These are phyloP conservation scores for Paramyrothecium roridum DNA, from an alignment of 2,329 filamentous ascomycete genomes.

Conservation along the genomic window DNA sequence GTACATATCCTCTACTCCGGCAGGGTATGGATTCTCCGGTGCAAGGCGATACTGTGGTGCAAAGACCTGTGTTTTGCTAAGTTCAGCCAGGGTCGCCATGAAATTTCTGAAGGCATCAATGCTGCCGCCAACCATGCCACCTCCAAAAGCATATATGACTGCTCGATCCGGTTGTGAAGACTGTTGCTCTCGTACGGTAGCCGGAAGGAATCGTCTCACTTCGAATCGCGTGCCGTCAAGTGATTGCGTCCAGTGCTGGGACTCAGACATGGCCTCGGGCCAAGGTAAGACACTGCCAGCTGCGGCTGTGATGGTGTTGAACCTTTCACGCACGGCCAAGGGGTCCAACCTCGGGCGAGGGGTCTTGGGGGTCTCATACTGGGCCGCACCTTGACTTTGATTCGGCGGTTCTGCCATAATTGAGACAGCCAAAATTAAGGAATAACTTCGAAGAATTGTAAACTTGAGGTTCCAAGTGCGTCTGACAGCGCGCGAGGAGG, in stretches of 20 bases:
- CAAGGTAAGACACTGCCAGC: background rate
- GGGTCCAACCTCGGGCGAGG: background rate
- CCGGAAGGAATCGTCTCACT: background rate
- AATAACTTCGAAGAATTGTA: no score
- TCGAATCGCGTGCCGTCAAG: background rate
- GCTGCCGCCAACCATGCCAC: background rate
- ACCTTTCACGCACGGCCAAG: background rate
- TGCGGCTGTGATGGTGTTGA: background rate
- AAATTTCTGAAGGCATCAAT: background rate
- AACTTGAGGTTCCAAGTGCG: no score
- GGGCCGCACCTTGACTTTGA: no score
- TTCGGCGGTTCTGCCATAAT: no score
- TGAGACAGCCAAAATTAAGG: no score
- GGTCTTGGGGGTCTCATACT: no score
- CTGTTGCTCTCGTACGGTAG: background rate
- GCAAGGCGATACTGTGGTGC: background rate
- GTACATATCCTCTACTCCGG: background rate
- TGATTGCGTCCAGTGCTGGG: background rate
- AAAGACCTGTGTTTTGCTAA: constrained; percentile 1
- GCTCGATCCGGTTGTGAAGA: background rate
- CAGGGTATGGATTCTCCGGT: background rate
- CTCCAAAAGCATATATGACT: background rate
- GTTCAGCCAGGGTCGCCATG: background rate
- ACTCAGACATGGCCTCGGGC: background rate
- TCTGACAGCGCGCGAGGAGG: no score